Percentiles rank a stretch among this genome's conserved stretches.
phyloP scores from a whole-genome alignment of 2,329 filamentous ascomycete genomes.

The Drechslerella coelobrocha region DNA sequence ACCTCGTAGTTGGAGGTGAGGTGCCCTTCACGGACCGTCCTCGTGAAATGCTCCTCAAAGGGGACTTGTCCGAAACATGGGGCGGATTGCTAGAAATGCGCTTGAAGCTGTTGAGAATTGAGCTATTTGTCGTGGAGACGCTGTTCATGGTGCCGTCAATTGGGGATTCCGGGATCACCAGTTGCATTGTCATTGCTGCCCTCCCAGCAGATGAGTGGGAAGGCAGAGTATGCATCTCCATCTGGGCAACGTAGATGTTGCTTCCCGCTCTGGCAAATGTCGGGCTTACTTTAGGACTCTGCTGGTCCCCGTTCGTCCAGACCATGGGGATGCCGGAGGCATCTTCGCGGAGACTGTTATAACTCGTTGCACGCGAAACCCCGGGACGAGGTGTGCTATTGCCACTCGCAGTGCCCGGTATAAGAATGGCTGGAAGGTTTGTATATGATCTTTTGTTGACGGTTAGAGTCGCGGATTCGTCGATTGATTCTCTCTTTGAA shows the following conservation, averaged over 20 bases:
- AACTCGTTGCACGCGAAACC: constrained; percentile 24
- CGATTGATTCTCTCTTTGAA: constrained; percentile 13
- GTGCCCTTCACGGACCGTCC: constrained; percentile 9
- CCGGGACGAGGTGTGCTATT: constrained; percentile 19
- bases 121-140: constrained; percentile 34
- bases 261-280: constrained; percentile 18
- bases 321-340: constrained; percentile 35
- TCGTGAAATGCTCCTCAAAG: constrained; percentile 30
- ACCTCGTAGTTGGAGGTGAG: constrained; percentile 5
- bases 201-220: constrained; percentile 6
- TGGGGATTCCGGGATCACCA: constrained; percentile 42
- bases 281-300: constrained; percentile 40
- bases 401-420: constrained; percentile 3
- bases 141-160: constrained; percentile 41
- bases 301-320: constrained; percentile 43
- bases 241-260: neutral
- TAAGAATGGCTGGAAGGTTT: constrained; percentile 9
- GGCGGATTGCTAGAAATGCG: constrained; percentile 22
- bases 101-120: constrained; percentile 32
- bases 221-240: constrained; percentile 16
- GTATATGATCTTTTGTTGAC: neutral
- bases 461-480: neutral
- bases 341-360: constrained; percentile 42
- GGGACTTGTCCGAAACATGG: constrained; percentile 33
- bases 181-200: constrained; percentile 11